Evolutionary conservation across 371 early-diverging fungal species (phyloP), one percentile per base, ranked within the genome.

Genomic region (Paraphysoderma sedebokerense): DNA sequence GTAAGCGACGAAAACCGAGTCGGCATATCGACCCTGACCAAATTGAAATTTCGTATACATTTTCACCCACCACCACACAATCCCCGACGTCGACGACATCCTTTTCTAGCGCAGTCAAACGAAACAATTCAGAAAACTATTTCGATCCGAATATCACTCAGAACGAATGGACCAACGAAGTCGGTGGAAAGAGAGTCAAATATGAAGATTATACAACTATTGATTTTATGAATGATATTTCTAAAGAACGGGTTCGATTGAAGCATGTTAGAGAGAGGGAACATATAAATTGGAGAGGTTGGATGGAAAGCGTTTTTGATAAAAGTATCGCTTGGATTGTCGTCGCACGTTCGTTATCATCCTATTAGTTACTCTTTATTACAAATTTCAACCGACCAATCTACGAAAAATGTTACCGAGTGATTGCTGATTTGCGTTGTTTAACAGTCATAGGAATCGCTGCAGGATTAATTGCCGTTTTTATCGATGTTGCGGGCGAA

Each of bases 221-320:
- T 67, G 90, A 93, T 60, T 92, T 89, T 87, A 83, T 87, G 33
- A 87, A 90, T 52, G 93, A 92, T 54, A 70, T 76, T 49, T 77
- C 86, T 35, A 83, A 89, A 56, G 93, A 93, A 58, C 72, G 84
- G n/a, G 70, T 79, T 1, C 62, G 92, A 19, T 61, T 82, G 26
- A 65, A 82, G 20, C 68, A 61, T 35, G 48, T 92, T 22, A 64
- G 75, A 8, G 79, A 80, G 5, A 34, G 73, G 7, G 55, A n/a
- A n/a, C n/a, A n/a, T n/a, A n/a, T n/a, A n/a, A n/a, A n/a, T n/a
- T n/a, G n/a, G n/a, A n/a, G 66, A 20, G 82, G 84, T 0, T 62
- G 65, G 50, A 46, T 83, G 35, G 59, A 60, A 12, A 61, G 78
- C 32, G 60, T 72, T 30, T 74, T 63, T 44, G 91, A 93, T 56